Evolutionary conservation across 148 eudicot species (phyloP).

Genomic region (Camellia sinensis): DNA sequence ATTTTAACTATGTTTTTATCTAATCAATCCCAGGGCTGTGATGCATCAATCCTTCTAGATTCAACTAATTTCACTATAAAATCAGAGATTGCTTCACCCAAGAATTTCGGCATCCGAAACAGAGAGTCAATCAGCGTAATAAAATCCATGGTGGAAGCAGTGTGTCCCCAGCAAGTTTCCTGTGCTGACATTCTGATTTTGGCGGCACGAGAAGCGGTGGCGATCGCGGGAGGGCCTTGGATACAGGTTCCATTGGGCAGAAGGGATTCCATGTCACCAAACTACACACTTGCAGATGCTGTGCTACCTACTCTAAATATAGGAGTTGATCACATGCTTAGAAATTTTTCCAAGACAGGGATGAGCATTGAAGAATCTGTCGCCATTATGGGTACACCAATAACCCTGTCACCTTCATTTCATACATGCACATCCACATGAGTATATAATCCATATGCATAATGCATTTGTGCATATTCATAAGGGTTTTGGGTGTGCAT

Average conservation of each 20-base stretch:
- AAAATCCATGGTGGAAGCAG: constrained; percentile 39
- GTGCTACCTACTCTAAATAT: constrained; percentile 38
- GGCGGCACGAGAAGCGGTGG: constrained; percentile 48
- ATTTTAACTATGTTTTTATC: background rate
- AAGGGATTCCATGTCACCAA: constrained; percentile 41
- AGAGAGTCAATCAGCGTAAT: constrained; percentile 31
- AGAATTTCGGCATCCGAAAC: constrained; percentile 51
- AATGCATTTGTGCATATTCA: too few relatives aligned
- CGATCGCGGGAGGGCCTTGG: constrained; percentile 40
- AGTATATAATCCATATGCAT: too few relatives aligned
- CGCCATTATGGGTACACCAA: constrained; percentile 44
- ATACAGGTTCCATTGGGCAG: constrained; percentile 53
- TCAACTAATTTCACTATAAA: background rate
- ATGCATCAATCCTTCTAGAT: constrained; percentile 55
- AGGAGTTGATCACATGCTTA: constrained; percentile 33
- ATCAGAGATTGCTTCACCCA: constrained; percentile 37
- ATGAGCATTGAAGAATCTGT: constrained; percentile 49
- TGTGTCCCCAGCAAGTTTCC: constrained; percentile 48
- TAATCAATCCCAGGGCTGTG: constrained; percentile 46
- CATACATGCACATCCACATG: background rate
- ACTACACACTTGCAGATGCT: constrained; percentile 34
- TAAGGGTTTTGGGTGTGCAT: too few relatives aligned
- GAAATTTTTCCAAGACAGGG: constrained; percentile 43
- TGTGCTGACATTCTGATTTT: constrained; percentile 56
- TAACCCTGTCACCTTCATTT: background rate